Evolutionary conservation across 345 rosid species (phyloP).

Genomic region (Mallotus nudiflorus): DNA sequence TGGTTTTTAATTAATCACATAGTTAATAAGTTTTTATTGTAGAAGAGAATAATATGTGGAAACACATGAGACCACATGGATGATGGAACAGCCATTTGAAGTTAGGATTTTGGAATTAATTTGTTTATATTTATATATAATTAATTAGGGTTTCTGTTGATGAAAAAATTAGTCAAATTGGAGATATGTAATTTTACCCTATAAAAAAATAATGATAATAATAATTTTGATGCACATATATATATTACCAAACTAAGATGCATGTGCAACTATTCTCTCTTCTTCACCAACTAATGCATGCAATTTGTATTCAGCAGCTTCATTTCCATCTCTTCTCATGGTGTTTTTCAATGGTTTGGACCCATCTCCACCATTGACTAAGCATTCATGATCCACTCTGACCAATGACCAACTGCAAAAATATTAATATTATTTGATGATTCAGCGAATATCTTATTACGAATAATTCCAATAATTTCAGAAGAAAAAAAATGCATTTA

Average conservation of each 20-base stretch:
- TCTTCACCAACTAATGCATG: conserved; percentile 16
- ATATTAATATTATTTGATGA: too few species aligned
- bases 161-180: conserved; percentile 15
- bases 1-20: too few species aligned
- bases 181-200: too few species aligned
- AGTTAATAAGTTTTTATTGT: neutral
- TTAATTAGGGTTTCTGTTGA: neutral
- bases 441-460: too few species aligned
- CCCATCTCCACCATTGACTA: neutral
- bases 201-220: too few species aligned
- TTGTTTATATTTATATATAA: neutral
- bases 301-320: neutral
- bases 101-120: neutral
- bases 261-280: conserved; percentile 21
- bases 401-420: neutral
- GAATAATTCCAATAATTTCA: too few species aligned
- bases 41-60: conserved; percentile 3
- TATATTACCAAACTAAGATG: conserved; percentile 14
- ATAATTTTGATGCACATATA: conserved; percentile 1
- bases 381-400: neutral
- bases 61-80: conserved; percentile 51
- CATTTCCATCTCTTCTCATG: too few species aligned
- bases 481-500: too few species aligned
- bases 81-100: conserved; percentile 13
- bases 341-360: too few species aligned